A percentile compares a stretch with the other conserved stretches of the same genome.
phyloP scores from a whole-genome alignment of 352 stramenopile genomes.

The Phytophthora nicotianae region DNA sequence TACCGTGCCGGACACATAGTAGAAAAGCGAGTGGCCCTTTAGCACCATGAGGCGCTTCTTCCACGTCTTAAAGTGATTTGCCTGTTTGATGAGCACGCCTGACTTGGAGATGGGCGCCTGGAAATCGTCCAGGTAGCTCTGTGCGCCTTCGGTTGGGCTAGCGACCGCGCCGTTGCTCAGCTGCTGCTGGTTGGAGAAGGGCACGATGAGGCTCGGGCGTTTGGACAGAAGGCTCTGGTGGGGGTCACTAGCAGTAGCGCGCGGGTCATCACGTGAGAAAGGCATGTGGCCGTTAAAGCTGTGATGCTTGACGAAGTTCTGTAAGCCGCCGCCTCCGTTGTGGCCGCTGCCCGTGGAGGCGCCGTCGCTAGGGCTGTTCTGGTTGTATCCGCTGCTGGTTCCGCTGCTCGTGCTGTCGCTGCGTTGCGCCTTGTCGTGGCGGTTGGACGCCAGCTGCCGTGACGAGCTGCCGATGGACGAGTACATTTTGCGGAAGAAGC shows the following conservation, averaged over 20 bases:
- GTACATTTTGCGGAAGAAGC: constrained; percentile 70
- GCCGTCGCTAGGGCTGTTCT: constrained; percentile 36
- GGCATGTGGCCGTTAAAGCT: constrained; percentile 75
- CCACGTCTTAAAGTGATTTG: constrained; percentile 90
- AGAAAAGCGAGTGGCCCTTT: constrained; percentile 87
- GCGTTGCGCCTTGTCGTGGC: constrained; percentile 39
- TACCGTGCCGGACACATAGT: constrained; percentile 89
- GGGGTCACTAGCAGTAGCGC: constrained; percentile 23
- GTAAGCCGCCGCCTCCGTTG: constrained; percentile 26
- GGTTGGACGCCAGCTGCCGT: constrained; percentile 30
- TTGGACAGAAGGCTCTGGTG: constrained; percentile 71
- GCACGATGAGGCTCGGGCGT: constrained; percentile 77
- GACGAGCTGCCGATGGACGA: constrained; percentile 63
- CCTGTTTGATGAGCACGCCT: constrained; percentile 87
- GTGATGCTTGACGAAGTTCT: constrained; percentile 62
- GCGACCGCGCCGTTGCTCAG: constrained; percentile 13
- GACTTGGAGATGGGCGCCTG: constrained; percentile 84
- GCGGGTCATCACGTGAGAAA: constrained; percentile 52
- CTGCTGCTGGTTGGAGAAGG: constrained; percentile 49
- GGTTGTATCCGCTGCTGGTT: constrained; percentile 41
- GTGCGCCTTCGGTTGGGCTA: constrained; percentile 31
- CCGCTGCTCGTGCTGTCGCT: constrained; percentile 42
- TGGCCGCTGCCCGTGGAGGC: constrained; percentile 43
- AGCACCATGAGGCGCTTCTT: constrained; percentile 91
- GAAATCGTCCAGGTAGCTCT: constrained; percentile 77